Evolutionary conservation across 495 filamentous ascomycete genomes (phyloP).

Genomic region (Lasiosphaeria hispida): DNA sequence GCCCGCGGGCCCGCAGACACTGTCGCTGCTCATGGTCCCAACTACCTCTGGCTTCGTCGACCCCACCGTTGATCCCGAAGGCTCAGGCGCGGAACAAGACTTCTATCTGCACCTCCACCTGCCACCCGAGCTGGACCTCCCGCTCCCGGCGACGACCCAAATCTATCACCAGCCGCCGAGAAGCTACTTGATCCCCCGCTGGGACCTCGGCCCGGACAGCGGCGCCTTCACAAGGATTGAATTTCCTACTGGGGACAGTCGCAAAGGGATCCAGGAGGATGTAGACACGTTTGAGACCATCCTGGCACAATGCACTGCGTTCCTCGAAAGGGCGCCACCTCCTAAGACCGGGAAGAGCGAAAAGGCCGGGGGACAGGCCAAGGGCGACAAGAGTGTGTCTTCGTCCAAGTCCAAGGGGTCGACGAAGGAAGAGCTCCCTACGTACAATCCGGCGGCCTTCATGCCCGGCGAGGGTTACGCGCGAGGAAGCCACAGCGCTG

Average conservation of each 20-base stretch:
- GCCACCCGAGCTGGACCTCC: slow-evolving; percentile 88
- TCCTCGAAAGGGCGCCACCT: slow-evolving; percentile 72
- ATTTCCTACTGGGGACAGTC: slow-evolving; percentile 70
- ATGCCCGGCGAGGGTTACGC: slow-evolving; percentile 76
- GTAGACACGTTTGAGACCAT: slow-evolving; percentile 97
- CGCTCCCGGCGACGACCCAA: slow-evolving; percentile 87
- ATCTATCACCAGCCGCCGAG: slow-evolving; percentile 89
- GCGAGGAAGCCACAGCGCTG: slow-evolving; percentile 47
- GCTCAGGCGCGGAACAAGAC: slow-evolving; percentile 72
- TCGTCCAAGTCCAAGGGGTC: slow-evolving; percentile 36
- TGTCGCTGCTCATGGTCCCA: slow-evolving; percentile 91
- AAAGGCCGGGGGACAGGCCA: slow-evolving; percentile 18
- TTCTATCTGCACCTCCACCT: slow-evolving; percentile 94
- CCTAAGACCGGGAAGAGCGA: slow-evolving; percentile 37
- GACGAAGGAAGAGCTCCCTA: slow-evolving; percentile 43
- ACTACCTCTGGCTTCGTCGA: slow-evolving; percentile 71
- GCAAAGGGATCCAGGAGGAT: slow-evolving; percentile 79
- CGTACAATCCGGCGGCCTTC: slow-evolving; percentile 81
- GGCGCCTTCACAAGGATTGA: slow-evolving; percentile 89
- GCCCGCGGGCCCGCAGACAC: slow-evolving; percentile 79
- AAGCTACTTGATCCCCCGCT: slow-evolving; percentile 88
- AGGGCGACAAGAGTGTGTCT: slow-evolving; percentile 26
- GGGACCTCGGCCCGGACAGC: slow-evolving; percentile 82
- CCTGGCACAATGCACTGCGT: slow-evolving; percentile 90
- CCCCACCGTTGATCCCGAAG: slow-evolving; percentile 53